Base-by-base conservation (phyloP, 2,329 filamentous ascomycete species). In the Colletotrichum sp. region DNA sequence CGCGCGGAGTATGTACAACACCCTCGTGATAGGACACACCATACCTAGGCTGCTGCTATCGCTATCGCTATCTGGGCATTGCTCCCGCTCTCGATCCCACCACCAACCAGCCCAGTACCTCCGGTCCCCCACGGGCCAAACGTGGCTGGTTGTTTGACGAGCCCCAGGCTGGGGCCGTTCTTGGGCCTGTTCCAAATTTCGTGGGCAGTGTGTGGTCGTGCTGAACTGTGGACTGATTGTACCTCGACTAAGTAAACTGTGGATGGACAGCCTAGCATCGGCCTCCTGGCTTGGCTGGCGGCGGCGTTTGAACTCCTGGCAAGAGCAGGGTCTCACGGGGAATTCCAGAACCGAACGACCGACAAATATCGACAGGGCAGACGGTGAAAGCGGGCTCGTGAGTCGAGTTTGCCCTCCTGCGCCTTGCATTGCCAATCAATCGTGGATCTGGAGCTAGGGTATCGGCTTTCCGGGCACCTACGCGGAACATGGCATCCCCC, bases 341-440 rank as follows among this genome's bases (percentile, higher is more conserved):
- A 75, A 72, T 75, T 75, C 69, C 73, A 75, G 73, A 72, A 67
- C 69, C 44, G 69, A 75, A 39, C 57, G 63, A 57, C 73, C 69
- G 73, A 75, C 73, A 64, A 75, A 72, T 75, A 72, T 75, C 73
- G 73, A 72, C 73, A 72, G 63, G 73, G 73, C 73, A 72, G 69
- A 75, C 61, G 39, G 57, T 28, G 63, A 9, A 39, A 66, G 39
- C 69, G 63, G 57, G 69, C 69, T 57, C 64, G 69, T 67, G 36
- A 72, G 8, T 71, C 68, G 36, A 68, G 55, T 68, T 72, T 68
- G 36, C 55, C 55, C 39, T 72, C 63, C 55, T 75, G 69, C 63
- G 57, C 32, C 32, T 57, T 39, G 39, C 39, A 65, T 19, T 44
- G 67, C 59, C 67, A 74, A 48, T 64, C 71, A 71, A 65, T 71